Evolutionary conservation across 176 grass and related monocot genomes (phyloP), one percentile per base, ranked within the genome.

Genomic region (Ensete ventricosum): DNA sequence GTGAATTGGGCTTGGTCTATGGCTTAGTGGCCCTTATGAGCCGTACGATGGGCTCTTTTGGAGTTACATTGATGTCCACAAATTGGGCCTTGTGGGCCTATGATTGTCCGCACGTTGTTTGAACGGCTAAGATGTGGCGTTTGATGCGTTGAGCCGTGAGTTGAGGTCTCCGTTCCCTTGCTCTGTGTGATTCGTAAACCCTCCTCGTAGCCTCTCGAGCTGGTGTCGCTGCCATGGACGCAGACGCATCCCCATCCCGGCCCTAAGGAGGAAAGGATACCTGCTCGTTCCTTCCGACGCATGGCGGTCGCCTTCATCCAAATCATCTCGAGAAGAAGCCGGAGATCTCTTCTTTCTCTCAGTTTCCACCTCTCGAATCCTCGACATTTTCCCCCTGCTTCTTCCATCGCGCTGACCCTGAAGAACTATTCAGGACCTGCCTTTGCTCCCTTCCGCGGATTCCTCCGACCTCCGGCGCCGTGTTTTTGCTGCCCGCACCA

Each of bases 401-500:
- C 13, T 54, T 11, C 53, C 53, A 9, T 60, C 57, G 14, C n/a
- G 16, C 57, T 60, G 3, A 60, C 57, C 17, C 57, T 19, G 14
- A 60, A n/a, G 14, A 60, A 20, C 57, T 14, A 60, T 60, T 60
- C 57, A 69, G 27, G 12, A 50, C 6, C 14, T 34, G 16, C 14
- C 34, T 53, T 17, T 16, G 7, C 55, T 27, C 54, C 25, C 22
- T n/a, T 53, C 53, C 1, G 11, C 9, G 54, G 53, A 58, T 57
- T 74, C 53, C 24, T 57, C 24, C 24, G 34, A 48, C 25, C 27
- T 59, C 27, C 55, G 17, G 2, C 49, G 21, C 48, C 49, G 14
- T 77, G 75, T 48, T 55, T 72, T 60, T 50, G 29, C 55, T 73
- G 58, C 11, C 79, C 69, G 23, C 9, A 8, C 50, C 12, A 13